These are phyloP conservation scores for Colletotrichum zoysiae DNA, from an alignment of 2,329 filamentous ascomycete genomes.

Conservation along the genomic window DNA sequence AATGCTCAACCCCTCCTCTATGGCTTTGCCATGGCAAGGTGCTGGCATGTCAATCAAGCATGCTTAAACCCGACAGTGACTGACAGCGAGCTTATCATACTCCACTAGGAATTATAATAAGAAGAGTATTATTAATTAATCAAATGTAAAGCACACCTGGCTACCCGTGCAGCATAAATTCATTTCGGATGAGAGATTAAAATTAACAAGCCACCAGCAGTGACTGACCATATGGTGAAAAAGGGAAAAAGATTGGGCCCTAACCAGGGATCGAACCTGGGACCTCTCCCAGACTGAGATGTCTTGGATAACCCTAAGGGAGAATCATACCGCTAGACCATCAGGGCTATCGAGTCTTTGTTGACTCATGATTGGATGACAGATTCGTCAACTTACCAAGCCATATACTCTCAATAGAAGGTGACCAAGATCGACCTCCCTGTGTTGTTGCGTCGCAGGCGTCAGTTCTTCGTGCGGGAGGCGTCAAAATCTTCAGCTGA, in stretches of 20 bases:
- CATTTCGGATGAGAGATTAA: neutral
- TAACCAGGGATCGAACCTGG: constrained; percentile 34
- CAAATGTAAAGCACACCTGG: neutral
- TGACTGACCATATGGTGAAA: neutral
- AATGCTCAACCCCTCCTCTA: neutral
- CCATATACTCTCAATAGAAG: neutral
- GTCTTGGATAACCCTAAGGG: constrained; percentile 14
- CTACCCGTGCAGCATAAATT: too few species aligned
- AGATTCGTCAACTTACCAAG: rapidly evolving
- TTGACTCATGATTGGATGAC: neutral
- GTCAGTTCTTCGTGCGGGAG: neutral
- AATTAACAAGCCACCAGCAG: neutral
- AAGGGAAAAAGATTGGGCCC: constrained; percentile 13
- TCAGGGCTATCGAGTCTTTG: constrained; percentile 9
- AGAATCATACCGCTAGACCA: constrained; percentile 33
- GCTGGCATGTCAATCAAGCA: neutral
- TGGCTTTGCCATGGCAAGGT: neutral
- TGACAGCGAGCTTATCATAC: neutral
- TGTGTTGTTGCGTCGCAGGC: neutral
- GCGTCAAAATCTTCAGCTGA: neutral
- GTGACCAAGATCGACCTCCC: neutral
- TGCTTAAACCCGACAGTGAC: neutral
- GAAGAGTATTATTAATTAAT: neutral
- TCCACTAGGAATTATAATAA: neutral
- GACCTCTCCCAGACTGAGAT: constrained; percentile 19